Evolutionary conservation across 768 basidiomycete species (phyloP).

Genomic region (Obba rivulosa): DNA sequence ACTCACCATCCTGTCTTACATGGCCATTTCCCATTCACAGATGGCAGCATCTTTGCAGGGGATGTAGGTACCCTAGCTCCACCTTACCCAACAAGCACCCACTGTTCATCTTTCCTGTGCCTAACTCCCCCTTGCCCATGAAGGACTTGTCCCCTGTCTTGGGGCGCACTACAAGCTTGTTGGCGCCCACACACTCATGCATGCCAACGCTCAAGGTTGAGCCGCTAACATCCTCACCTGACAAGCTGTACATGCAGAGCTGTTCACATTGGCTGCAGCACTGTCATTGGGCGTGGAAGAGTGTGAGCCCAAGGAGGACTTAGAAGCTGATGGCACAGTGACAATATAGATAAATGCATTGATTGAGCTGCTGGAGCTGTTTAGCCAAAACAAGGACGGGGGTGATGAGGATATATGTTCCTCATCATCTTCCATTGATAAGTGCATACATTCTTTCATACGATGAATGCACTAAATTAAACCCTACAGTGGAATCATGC

Average conservation of each 20-base stretch:
- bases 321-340: constrained; percentile 1
- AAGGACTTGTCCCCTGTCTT: constrained; percentile 2
- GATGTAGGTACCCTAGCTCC: constrained; percentile 42
- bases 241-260: constrained; percentile 7
- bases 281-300: neutral
- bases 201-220: constrained; percentile 17
- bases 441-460: no score
- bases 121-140: neutral
- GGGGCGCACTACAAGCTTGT: constrained; percentile 4
- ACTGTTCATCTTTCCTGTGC: neutral
- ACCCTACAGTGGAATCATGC: no score
- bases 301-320: neutral
- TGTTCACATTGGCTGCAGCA: constrained; percentile 14
- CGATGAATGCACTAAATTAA: no score
- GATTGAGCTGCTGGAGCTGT: constrained; percentile 5
- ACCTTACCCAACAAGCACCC: neutral
- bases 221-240: constrained; percentile 20
- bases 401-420: no score
- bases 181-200: constrained; percentile 9
- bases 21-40: constrained; percentile 16
- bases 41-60: constrained; percentile 43
- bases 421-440: no score
- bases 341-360: neutral
- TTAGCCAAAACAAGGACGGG: no score
- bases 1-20: neutral